Conservation (phyloP, 2,329 filamentous ascomycete genomes). For the Xylaria polymorpha region DNA sequence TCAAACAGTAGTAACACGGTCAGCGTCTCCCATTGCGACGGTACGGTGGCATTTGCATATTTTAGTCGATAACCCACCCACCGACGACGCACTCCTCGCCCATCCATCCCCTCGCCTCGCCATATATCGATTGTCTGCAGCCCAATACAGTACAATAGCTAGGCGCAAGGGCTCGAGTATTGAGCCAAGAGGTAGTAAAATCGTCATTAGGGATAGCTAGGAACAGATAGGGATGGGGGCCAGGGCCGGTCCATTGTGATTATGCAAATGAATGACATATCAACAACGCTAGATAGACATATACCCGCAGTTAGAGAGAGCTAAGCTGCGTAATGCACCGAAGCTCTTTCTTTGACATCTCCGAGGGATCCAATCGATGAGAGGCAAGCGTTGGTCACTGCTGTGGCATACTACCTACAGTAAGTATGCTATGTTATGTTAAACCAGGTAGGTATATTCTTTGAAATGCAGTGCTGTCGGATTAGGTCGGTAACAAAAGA, state of each 20-base stretch:
- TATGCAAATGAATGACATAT: conserved; percentile 34
- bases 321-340: background rate
- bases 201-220: background rate
- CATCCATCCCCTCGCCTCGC: conserved; percentile 7
- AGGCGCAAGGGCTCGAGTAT: too few relatives aligned
- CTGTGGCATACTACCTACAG: background rate
- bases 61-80: conserved; percentile 1
- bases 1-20: conserved; percentile 27
- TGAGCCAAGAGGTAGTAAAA: conserved; percentile 12
- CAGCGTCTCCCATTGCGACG: conserved; percentile 21
- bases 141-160: conserved; percentile 23
- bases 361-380: background rate
- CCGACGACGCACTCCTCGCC: background rate
- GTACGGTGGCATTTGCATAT: background rate
- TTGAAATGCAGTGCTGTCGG: background rate
- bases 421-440: too few relatives aligned
- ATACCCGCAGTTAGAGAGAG: background rate
- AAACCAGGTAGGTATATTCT: background rate
- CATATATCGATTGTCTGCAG: background rate
- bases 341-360: conserved; percentile 10
- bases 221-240: conserved; percentile 1
- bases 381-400: background rate
- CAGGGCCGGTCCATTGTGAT: background rate
- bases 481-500: background rate
- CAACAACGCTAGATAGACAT: conserved; percentile 12